A percentile compares a stretch with the other conserved stretches of the same genome.
These are phyloP conservation scores for Euphorbia celastroides DNA, from an alignment of 441 rosid species.

Conservation along the genomic window DNA sequence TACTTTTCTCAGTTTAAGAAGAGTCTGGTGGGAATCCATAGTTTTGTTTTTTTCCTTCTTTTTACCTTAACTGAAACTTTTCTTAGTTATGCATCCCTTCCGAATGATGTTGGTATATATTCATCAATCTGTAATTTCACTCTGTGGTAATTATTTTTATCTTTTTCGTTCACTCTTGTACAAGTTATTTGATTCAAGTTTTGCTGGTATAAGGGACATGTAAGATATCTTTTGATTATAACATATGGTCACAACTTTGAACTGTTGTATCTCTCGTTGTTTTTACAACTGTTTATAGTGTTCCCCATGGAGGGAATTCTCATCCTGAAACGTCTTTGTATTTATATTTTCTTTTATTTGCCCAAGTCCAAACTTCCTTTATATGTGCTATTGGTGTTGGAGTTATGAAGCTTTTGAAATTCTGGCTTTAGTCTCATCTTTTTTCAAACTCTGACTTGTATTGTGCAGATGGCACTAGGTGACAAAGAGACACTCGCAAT, in stretches of 20 bases:
- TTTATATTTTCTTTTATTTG: too few species aligned
- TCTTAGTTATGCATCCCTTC: not conserved
- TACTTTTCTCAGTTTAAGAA: not conserved
- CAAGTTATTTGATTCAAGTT: too few species aligned
- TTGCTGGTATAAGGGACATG: too few species aligned
- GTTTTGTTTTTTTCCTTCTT: too few species aligned
- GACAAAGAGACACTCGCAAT: not conserved
- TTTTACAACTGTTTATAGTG: too few species aligned
- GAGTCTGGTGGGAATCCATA: not conserved
- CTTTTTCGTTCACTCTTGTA: not conserved
- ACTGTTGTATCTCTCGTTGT: too few species aligned
- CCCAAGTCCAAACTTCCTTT: too few species aligned
- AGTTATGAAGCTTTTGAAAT: not conserved
- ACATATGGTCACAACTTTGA: too few species aligned
- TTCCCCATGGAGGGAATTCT: too few species aligned
- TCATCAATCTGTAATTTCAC: not conserved
- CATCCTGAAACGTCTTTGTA: too few species aligned
- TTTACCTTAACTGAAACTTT: not conserved
- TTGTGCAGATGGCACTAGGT: constrained; percentile 9
- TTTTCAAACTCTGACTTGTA: not conserved
- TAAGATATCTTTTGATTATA: too few species aligned
- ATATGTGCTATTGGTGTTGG: not conserved
- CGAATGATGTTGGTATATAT: not conserved
- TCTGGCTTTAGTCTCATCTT: not conserved
- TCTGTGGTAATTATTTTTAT: not conserved